Evolutionary conservation across 2,329 filamentous ascomycete species (phyloP).

Genomic region (Xylaria sp.): DNA sequence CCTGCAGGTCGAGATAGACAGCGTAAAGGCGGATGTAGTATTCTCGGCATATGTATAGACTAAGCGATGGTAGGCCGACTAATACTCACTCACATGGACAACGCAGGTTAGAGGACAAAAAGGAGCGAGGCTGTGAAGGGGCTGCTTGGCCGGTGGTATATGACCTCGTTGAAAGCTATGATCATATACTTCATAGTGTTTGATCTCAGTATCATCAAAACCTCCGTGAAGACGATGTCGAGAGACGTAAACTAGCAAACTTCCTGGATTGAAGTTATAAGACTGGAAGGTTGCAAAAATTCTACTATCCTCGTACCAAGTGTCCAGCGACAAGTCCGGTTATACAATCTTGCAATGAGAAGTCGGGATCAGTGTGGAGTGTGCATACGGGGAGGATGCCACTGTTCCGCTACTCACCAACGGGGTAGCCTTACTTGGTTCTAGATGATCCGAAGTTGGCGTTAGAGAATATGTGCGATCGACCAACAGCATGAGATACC

Average conservation of each 20-base stretch:
- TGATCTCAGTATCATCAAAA: conserved; percentile 4
- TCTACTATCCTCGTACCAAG: background rate
- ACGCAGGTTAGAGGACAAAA: background rate
- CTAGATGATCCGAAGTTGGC: conserved; percentile 1
- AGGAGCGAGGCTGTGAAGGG: conserved; percentile 4
- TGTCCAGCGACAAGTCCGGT: background rate
- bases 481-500: conserved; percentile 16
- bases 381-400: conserved; percentile 5
- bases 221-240: background rate
- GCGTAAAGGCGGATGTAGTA: background rate
- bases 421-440: conserved; percentile 6
- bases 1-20: background rate
- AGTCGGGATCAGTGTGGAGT: background rate
- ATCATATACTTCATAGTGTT: background rate
- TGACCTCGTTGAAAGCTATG: background rate
- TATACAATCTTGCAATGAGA: background rate
- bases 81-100: background rate
- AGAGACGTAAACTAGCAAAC: background rate
- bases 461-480: conserved; percentile 17
- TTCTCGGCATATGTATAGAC: background rate
- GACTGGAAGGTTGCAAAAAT: background rate
- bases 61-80: background rate
- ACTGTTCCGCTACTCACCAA: background rate
- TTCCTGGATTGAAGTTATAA: background rate
- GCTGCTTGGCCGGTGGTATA: background rate